Conservation (phyloP, 2,329 filamentous ascomycete species). For the Alternaria sp. region DNA sequence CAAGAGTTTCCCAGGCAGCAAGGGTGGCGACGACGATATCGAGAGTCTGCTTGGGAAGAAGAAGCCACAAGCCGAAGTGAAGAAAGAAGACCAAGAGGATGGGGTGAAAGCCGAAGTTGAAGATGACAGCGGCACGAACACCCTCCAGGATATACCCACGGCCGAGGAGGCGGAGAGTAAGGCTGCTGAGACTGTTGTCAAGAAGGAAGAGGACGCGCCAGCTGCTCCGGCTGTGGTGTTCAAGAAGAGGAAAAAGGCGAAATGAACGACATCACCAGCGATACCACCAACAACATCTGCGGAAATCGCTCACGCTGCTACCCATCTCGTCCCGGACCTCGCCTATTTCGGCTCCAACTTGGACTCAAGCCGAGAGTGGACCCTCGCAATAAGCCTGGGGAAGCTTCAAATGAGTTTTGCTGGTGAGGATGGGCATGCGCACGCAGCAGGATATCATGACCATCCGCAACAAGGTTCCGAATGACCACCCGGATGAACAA, state of each 20-base stretch:
- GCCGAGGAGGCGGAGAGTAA: constrained; percentile 34
- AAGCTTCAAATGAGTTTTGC: neutral
- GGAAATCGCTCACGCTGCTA: neutral
- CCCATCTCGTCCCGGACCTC: neutral
- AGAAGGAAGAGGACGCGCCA: constrained; percentile 29
- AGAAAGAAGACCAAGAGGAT: constrained; percentile 53
- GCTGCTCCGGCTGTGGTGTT: constrained; percentile 65
- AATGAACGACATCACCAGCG: constrained; percentile 26
- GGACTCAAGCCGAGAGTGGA: no score
- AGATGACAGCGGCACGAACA: constrained; percentile 21
- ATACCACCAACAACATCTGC: neutral
- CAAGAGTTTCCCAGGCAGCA: constrained; percentile 53
- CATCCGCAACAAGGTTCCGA: neutral
- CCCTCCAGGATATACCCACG: constrained; percentile 35
- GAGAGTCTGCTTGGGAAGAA: constrained; percentile 63
- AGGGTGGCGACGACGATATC: constrained; percentile 65
- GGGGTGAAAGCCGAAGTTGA: constrained; percentile 26
- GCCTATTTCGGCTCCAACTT: neutral
- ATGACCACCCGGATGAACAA: neutral
- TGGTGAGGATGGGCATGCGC: neutral
- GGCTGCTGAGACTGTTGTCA: constrained; percentile 18
- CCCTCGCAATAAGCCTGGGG: neutral
- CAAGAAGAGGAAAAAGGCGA: constrained; percentile 78
- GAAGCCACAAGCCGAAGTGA: constrained; percentile 33
- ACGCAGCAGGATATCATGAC: neutral